Evolutionary conservation across 371 early-diverging fungal genomes (phyloP), one percentile per base, ranked within the genome.

Genomic region (Funneliformis caledonium): DNA sequence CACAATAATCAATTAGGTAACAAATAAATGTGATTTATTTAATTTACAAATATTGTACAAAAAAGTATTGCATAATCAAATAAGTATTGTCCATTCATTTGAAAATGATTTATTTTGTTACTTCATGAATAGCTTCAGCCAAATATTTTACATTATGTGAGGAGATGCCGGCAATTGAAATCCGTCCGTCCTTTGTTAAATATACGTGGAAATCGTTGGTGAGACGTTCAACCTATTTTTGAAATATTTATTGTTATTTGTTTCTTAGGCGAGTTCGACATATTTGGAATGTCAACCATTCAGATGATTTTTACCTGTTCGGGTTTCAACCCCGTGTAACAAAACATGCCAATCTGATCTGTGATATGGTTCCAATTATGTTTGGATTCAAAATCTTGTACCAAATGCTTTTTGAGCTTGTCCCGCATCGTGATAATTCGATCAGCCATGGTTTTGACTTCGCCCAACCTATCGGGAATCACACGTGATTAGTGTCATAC

Each of bases 281-380:
- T 9, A 42, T 42, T 37, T 67, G 37, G 37, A 37, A 37, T 37
- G 37, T 37, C 37, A 26, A 37, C 37, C 42, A 14, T 19, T 33
- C 7, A n/a, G 6, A n/a, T 72, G 22, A 37, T 31, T 1, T 45
- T 16, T 70, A 83, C 86, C 86, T 95, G 94, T 81, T 93, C 94
- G 59, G 97, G 93, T n/a, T 85, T 94, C 85, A 99, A 88, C 43
- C 99, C 99, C 64, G 98, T 95, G 91, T 88, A 99, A 90, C 96
- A 97, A 93, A 99, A 99, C 99, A 99, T 99, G 86, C 99, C 99
- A 83, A 99, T 99, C 90, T 99, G 99, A 86, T 92, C 90, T 65
- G 97, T 98, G 84, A 99, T 95, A 87, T 99, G 99, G 82, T 91
- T 88, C 99, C 99, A 99, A 85, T 87, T 85, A 81, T 86, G 87